A percentile compares a stretch with the other conserved stretches of the same genome.
Conservation (phyloP, 2,329 filamentous ascomycete genomes). For the Colletotrichum sp. region DNA sequence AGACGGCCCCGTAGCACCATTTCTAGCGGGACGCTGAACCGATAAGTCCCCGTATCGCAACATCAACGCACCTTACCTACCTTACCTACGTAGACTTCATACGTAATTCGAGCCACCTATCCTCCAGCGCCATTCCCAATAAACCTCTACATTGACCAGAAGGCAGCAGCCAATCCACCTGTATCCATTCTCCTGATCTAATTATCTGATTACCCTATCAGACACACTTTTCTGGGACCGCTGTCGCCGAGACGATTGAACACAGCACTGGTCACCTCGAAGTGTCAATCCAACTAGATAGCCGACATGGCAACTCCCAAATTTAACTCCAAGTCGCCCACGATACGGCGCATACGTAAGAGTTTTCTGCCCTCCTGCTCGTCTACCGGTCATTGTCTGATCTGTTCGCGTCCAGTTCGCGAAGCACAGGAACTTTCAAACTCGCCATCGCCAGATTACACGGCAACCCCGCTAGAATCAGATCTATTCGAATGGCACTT, state of each 20-base stretch:
- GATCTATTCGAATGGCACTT: slow-evolving; percentile 99
- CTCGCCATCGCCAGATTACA: slow-evolving; percentile 83
- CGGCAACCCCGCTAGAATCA: slow-evolving; percentile 81
- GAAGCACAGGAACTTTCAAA: slow-evolving; percentile 87
- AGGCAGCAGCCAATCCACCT: not conserved
- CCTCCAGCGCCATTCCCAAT: not conserved
- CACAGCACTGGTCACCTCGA: not conserved
- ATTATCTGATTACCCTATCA: not conserved
- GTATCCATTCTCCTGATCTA: not conserved
- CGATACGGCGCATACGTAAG: slow-evolving; percentile 83
- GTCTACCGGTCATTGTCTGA: not conserved
- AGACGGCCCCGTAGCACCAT: not conserved
- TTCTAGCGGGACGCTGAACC: not conserved
- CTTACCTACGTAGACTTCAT: not conserved
- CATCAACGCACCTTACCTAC: not conserved
- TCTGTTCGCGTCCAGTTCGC: slow-evolving; percentile 64
- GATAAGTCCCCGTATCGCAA: not conserved
- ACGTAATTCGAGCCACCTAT: not conserved
- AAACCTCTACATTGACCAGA: not conserved
- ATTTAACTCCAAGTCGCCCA: slow-evolving; percentile 79
- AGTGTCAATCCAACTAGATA: not conserved
- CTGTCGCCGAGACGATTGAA: not conserved
- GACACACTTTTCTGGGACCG: not conserved
- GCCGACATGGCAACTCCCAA: slow-evolving; percentile 46
- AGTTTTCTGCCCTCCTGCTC: not conserved